phyloP scores from a whole-genome alignment of 2,329 filamentous ascomycete genomes.

The Penicillium sp. region DNA sequence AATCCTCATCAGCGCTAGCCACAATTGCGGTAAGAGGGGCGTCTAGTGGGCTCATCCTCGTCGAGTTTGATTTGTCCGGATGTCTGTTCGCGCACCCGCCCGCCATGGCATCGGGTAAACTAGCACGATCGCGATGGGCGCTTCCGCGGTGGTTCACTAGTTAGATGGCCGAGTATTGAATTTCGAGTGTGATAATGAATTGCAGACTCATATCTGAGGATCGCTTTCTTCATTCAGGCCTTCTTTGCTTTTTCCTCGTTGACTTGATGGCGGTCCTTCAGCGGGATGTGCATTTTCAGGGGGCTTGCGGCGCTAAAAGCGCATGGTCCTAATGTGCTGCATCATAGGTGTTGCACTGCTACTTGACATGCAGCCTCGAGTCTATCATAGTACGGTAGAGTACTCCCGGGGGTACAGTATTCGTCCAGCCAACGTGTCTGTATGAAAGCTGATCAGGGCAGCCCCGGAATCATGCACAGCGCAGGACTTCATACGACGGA shows the following conservation, averaged over 20 bases:
- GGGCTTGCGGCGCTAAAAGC: background rate
- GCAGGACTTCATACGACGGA: too few relatives aligned
- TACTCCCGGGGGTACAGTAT: background rate
- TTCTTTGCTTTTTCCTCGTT: background rate
- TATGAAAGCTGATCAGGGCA: background rate
- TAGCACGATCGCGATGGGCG: conserved; percentile 1
- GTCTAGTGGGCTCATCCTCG: background rate
- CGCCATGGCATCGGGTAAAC: conserved; percentile 1
- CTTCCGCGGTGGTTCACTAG: background rate
- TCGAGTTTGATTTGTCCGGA: background rate
- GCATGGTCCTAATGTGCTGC: background rate
- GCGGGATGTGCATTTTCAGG: background rate
- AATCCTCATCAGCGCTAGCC: background rate
- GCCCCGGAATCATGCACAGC: too few relatives aligned
- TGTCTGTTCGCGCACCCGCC: background rate
- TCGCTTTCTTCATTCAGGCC: background rate
- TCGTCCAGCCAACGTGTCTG: background rate
- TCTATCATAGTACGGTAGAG: background rate
- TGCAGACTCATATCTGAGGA: background rate
- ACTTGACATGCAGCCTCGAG: background rate
- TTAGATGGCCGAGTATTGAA: too few relatives aligned
- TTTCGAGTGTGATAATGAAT: too few relatives aligned
- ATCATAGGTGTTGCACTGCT: background rate
- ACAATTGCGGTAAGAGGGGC: background rate
- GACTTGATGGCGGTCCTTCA: too few relatives aligned